These are phyloP conservation scores for Geranium brycei DNA, from an alignment of 345 rosid species.

Conservation along the genomic window DNA sequence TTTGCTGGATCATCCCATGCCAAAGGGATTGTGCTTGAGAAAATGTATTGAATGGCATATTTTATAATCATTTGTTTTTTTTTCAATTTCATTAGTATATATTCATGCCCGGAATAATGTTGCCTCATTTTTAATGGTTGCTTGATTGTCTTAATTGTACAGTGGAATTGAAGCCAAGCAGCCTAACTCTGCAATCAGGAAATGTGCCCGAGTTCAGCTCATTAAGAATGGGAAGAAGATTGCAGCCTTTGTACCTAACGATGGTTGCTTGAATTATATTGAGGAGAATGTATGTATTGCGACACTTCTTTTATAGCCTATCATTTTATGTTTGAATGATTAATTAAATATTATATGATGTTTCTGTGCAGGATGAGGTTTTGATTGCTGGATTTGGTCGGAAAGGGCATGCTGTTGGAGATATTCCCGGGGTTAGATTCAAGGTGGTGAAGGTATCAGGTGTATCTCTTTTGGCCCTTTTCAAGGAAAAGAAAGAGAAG, in stretches of 20 bases:
- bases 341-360: too few relatives aligned
- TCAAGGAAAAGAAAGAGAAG: slow-evolving; percentile 80
- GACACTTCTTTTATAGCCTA: too few relatives aligned
- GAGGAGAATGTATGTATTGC: slow-evolving; percentile 61
- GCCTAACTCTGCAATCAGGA: slow-evolving; percentile 96
- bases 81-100: too few relatives aligned
- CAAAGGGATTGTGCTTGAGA: slow-evolving; percentile 72
- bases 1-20: slow-evolving; percentile 78
- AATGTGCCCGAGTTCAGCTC: slow-evolving; percentile 88
- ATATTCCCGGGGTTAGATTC: slow-evolving; percentile 83
- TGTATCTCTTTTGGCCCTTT: slow-evolving; percentile 64
- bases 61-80: too few relatives aligned
- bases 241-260: slow-evolving; percentile 91
- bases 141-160: slow-evolving; percentile 6
- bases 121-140: not conserved
- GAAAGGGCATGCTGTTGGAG: slow-evolving; percentile 76
- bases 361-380: slow-evolving; percentile 44
- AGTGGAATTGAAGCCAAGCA: slow-evolving; percentile 96
- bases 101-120: too few relatives aligned
- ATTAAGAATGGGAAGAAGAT: slow-evolving; percentile 94
- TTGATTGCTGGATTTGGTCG: slow-evolving; percentile 74
- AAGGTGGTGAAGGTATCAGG: slow-evolving; percentile 83
- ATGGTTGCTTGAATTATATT: slow-evolving; percentile 88
- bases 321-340: too few relatives aligned
- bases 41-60: slow-evolving; percentile 29